A percentile compares a stretch with the other conserved stretches of the same genome.
Conservation (phyloP, 2,329 filamentous ascomycete species). For the Phoma sp. region DNA sequence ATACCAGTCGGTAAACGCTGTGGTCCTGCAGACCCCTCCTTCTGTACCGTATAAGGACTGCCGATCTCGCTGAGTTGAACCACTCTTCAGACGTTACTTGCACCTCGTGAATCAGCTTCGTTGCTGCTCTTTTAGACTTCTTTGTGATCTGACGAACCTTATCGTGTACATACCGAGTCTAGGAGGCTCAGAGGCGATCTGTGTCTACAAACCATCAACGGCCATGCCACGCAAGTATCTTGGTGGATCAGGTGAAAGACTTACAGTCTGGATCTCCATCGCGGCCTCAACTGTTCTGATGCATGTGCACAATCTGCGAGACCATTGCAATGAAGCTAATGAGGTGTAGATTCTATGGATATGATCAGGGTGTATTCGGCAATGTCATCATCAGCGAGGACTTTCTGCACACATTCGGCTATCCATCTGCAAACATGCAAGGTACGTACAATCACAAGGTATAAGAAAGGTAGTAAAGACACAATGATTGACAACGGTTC, state of each 20-base stretch:
- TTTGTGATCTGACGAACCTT: background rate
- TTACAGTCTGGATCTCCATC: slow-evolving; percentile 62
- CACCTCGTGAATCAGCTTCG: background rate
- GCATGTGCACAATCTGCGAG: background rate
- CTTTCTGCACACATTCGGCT: slow-evolving; percentile 38
- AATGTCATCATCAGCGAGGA: slow-evolving; percentile 45
- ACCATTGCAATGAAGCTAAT: background rate
- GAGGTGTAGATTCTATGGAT: slow-evolving; percentile 52
- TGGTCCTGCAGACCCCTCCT: background rate
- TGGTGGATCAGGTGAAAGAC: slow-evolving; percentile 57
- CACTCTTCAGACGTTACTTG: background rate
- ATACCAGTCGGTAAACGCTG: background rate
- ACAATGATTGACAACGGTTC: background rate
- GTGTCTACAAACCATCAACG: background rate
- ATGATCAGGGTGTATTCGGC: slow-evolving; percentile 45
- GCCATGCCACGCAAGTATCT: slow-evolving; percentile 57
- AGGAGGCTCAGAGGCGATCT: background rate
- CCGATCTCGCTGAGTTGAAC: background rate
- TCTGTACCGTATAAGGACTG: slow-evolving; percentile 1
- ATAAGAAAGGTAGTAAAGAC: slow-evolving; percentile 4
- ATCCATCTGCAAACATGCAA: slow-evolving; percentile 40
- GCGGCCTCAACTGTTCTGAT: slow-evolving; percentile 58
- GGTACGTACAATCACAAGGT: background rate
- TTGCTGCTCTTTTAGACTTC: background rate
- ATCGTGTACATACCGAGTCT: background rate